Percentiles rank a stretch among this genome's conserved stretches.
Evolutionary conservation across 192 early-diverging fungal genomes (phyloP).

Genomic region (Mortierella alpina): DNA sequence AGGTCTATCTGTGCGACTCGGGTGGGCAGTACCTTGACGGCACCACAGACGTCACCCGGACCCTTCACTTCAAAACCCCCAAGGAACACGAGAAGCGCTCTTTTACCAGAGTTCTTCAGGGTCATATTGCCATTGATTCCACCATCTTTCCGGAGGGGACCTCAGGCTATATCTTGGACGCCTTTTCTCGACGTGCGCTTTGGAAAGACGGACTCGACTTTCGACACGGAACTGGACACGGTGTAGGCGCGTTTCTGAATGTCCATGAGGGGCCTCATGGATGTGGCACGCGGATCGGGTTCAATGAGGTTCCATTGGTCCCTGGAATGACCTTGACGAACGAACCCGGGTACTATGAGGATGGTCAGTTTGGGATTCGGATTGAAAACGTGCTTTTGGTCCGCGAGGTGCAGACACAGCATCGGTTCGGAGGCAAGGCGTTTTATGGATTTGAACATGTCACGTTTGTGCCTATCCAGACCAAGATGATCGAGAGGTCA

Average conservation of each 20-base stretch:
- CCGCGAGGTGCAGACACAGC: slow-evolving; percentile 70
- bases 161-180: slow-evolving; percentile 87
- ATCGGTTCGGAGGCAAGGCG: slow-evolving; percentile 86
- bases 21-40: slow-evolving; percentile 97
- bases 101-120: slow-evolving; percentile 96
- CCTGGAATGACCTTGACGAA: slow-evolving; percentile 97
- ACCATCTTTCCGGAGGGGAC: slow-evolving; percentile 90
- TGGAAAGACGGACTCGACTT: slow-evolving; percentile 96
- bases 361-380: slow-evolving; percentile 95
- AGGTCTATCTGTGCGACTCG: slow-evolving; percentile 95
- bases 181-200: slow-evolving; percentile 83
- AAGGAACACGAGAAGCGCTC: slow-evolving; percentile 86
- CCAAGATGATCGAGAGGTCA: slow-evolving; percentile 75
- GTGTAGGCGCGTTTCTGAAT: slow-evolving; percentile 94
- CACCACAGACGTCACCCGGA: slow-evolving; percentile 97
- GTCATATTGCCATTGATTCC: slow-evolving; percentile 93
- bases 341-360: slow-evolving; percentile 97
- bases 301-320: slow-evolving; percentile 78
- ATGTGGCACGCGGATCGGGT: slow-evolving; percentile 79
- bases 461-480: slow-evolving; percentile 89
- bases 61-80: slow-evolving; percentile 89
- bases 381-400: slow-evolving; percentile 95
- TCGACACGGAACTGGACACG: slow-evolving; percentile 98
- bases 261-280: slow-evolving; percentile 97
- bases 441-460: slow-evolving; percentile 93